Evolutionary conservation across 2,329 filamentous ascomycete genomes (phyloP), one percentile per base, ranked within the genome.

Genomic region (Sphaerulina musiva): DNA sequence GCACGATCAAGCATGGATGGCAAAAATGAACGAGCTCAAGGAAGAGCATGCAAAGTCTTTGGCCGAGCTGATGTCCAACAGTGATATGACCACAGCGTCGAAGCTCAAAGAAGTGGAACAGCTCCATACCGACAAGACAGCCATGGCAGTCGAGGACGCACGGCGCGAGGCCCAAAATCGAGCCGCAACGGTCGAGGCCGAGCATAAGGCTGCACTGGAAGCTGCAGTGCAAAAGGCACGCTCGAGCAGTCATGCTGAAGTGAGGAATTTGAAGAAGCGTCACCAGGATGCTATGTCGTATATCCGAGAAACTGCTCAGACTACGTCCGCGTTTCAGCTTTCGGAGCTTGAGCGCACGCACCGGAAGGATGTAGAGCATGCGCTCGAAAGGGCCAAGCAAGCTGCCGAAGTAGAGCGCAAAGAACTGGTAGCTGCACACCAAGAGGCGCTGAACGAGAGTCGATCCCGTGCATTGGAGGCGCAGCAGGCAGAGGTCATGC

Each of bases 251-350:
- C 55, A 65, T 26, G 55, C 58, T 32, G 61, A 65, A 26, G 40
- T 64, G 8, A 50, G 54, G 12, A 59, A 56, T 31, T 54, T 68
- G 9, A 60, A 64, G 48, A 56, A 55, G 34, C 58, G 57, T 26
- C 65, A 68, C 46, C 59, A 64, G 29, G 57, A 62, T 40, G 61
- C 61, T 1, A 49, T 68, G 8, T 55, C 52, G 7, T 58, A 63
- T 40, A 57, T 62, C 23, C 59, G 58, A 23, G 45, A 52, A 20
- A 57, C 58, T 31, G 53, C 60, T 32, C 56, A 64, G 50, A 59
- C 59, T 41, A 55, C 56, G 23, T 56, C 57, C 14, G 53, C 56
- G 4, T 56, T 54, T 39, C 56, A 56, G 11, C 31, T 61, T 23
- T 54, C 55, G 23, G 63, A 62, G 17, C 48, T 62, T 3, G 56